Percentiles rank a stretch among this genome's conserved stretches.
Evolutionary conservation across 2,329 filamentous ascomycete genomes (phyloP).

Genomic region (Graphilbum ipis-grandicollis): DNA sequence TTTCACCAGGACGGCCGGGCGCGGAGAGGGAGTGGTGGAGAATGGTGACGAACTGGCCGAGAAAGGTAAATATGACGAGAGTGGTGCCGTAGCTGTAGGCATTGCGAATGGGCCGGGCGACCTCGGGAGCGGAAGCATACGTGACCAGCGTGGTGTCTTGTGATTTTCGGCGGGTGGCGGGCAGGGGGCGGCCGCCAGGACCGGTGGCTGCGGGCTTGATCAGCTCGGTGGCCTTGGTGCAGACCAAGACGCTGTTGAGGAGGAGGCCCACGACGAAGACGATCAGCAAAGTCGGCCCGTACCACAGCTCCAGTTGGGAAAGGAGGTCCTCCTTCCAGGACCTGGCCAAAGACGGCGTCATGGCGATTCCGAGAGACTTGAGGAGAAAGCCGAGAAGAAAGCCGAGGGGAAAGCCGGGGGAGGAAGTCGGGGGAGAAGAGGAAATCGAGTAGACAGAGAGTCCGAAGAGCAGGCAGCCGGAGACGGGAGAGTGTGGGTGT

Average conservation of each 20-base stretch:
- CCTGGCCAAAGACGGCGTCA: conserved; percentile 7
- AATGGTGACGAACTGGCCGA: conserved; percentile 57
- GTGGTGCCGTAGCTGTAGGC: conserved; percentile 48
- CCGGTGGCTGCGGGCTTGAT: conserved; percentile 39
- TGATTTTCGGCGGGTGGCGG: conserved; percentile 42
- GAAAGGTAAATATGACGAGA: conserved; percentile 54
- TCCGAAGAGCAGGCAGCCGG: too few species aligned
- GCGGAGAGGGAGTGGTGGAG: conserved; percentile 55
- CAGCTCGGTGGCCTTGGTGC: conserved; percentile 29
- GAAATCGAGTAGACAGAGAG: too few species aligned
- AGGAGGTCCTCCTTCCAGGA: conserved; percentile 24
- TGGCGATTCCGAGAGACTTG: too few species aligned
- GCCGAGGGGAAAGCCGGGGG: too few species aligned
- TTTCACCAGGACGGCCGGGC: conserved; percentile 21
- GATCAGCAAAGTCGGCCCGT: conserved; percentile 32
- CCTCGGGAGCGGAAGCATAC: conserved; percentile 19
- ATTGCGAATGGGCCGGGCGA: conserved; percentile 49
- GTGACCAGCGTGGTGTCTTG: conserved; percentile 11
- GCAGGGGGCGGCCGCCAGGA: conserved; percentile 79
- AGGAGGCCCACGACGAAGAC: conserved; percentile 32
- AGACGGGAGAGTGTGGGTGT: too few species aligned
- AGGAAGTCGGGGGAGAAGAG: too few species aligned
- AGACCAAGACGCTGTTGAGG: conserved; percentile 33
- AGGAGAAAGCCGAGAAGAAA: too few species aligned
- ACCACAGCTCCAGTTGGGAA: conserved; percentile 29